Conservation (phyloP, 495 filamentous ascomycete species). For the Neurospora sp. region DNA sequence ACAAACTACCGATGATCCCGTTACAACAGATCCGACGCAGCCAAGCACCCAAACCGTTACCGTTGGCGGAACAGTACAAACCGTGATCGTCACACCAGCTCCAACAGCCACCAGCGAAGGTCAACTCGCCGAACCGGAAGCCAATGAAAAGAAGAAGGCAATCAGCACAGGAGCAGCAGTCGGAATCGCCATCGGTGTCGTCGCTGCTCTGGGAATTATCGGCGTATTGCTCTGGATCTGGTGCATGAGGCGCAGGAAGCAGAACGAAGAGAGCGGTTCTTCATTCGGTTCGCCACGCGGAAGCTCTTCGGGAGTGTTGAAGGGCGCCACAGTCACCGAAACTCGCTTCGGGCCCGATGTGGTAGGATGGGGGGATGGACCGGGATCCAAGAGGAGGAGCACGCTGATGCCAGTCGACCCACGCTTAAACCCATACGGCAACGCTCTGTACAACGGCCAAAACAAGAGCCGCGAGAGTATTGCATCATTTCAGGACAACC, state of each 20-base stretch:
- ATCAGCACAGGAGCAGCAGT: conserved; percentile 24
- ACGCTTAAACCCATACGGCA: conserved; percentile 42
- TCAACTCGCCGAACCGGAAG: neutral
- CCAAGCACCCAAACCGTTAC: conserved; percentile 32
- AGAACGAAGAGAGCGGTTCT: conserved; percentile 12
- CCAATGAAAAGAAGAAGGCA: neutral
- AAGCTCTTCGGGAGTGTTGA: conserved; percentile 31
- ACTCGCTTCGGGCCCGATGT: conserved; percentile 3
- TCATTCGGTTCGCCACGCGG: conserved; percentile 21
- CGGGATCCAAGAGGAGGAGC: conserved; percentile 30
- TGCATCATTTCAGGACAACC: conserved; percentile 45
- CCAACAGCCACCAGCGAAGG: conserved; percentile 10
- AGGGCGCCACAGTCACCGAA: conserved; percentile 25
- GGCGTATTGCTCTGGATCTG: conserved; percentile 24
- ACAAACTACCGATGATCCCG: conserved; percentile 1
- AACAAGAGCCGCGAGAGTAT: conserved; percentile 46
- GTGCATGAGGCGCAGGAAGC: conserved; percentile 19
- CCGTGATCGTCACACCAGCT: conserved; percentile 29
- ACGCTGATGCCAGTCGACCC: conserved; percentile 45
- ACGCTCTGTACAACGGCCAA: conserved; percentile 35
- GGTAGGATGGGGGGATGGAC: neutral
- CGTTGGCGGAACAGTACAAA: conserved; percentile 29
- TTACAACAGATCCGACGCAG: conserved; percentile 4
- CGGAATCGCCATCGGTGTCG: conserved; percentile 34
- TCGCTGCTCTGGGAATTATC: conserved; percentile 20